Conservation (phyloP, 257 asterid species). For the Craterostigma plantagineum region DNA sequence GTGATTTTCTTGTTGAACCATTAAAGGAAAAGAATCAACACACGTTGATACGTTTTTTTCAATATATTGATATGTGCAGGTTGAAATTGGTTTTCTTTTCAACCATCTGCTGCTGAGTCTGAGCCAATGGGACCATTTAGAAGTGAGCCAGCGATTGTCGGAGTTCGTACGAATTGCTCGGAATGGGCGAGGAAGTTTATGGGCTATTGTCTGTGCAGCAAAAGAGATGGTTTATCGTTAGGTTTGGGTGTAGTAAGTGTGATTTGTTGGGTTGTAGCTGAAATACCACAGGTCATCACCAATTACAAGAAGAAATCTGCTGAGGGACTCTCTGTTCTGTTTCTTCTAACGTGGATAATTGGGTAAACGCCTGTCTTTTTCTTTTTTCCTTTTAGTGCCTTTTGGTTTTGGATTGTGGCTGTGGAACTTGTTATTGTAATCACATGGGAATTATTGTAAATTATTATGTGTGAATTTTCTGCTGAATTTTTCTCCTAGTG, state of each 20-base stretch:
- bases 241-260: conserved; percentile 45
- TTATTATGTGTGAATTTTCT: no score
- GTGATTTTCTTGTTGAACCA: no score
- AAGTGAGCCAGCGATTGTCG: conserved; percentile 14
- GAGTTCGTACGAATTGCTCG: conserved; percentile 17
- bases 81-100: neutral
- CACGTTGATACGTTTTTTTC: conserved; percentile 7
- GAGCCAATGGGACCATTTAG: conserved; percentile 13
- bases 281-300: conserved; percentile 56
- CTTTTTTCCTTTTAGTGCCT: no score
- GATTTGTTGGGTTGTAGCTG: conserved; percentile 54
- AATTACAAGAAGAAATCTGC: conserved; percentile 38
- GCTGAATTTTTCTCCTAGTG: no score
- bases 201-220: conserved; percentile 24
- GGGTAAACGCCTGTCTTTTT: conserved; percentile 25
- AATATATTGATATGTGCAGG: neutral
- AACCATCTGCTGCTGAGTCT: neutral
- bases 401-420: no score
- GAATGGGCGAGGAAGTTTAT: conserved; percentile 17
- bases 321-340: conserved; percentile 38
- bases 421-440: no score
- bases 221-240: conserved; percentile 17
- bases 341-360: conserved; percentile 52
- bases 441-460: no score
- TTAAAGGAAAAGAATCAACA: neutral